Base-by-base conservation (phyloP, 257 asterid genomes). In the Nicotiana sylvestris region DNA sequence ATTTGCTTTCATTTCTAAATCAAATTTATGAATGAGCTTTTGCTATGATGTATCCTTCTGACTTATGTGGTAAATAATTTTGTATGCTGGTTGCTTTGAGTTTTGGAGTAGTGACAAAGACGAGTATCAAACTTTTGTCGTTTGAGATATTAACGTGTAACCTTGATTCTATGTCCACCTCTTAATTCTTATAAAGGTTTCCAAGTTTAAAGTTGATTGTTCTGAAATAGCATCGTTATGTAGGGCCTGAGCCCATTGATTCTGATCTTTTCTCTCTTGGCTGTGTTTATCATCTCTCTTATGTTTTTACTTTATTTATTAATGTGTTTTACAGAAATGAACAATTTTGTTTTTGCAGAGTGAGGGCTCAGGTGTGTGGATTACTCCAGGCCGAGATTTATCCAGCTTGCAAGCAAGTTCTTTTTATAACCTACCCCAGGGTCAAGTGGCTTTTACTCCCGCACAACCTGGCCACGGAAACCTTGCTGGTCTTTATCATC, bases 351-450 rank as follows among this genome's bases (percentile, higher is more conserved):
- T 25, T 69, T 85, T 78, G 87, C 95, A 95, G 98, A 93, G 89
- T 81, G 98, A 93, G 86, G 94, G 92, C 66, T 85, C 95, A 43
- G 97, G 95, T 53, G 89, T 90, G 70, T 95, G 99, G 99, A 88
- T 85, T 18, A 74, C 92, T 64, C 92, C 98, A 6, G 87, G 91
- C 78, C 93, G 95, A 62, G 98, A 92, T 85, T 85, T 95, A 15
- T 87, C 97, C 67, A 81, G 95, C 81, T 64, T 95, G 88, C 98
- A 86, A 82, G 92, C 92, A 68, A 92, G 93, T 89, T 88, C 98
- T 0, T 92, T 90, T 86, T 95, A 91, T 88, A 93, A 90, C 83
- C 89, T 93, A 86, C 93, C 99, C 66, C 98, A 88, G 82, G 93
- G 97, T 68, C 98, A 93, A 84, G 83, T 95, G 89, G 90, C 96